Evolutionary conservation across 2,329 filamentous ascomycete species (phyloP).

Genomic region (Trichophaea hybrida): DNA sequence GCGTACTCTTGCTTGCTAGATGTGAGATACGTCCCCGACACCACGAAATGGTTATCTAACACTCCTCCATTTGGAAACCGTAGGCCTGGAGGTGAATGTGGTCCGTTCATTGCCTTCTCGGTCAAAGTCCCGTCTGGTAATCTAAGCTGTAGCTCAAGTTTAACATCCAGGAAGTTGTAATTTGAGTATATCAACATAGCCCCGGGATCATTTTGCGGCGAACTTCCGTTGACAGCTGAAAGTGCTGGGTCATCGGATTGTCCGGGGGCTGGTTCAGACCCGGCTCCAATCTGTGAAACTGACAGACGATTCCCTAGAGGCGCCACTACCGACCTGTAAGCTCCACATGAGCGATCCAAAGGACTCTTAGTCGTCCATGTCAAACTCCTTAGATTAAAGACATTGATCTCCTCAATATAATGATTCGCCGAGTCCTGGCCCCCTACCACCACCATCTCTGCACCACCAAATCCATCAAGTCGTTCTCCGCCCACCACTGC

Average conservation of each 20-base stretch:
- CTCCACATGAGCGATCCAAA: constrained; percentile 83
- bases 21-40: constrained; percentile 92
- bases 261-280: constrained; percentile 3
- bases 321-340: constrained; percentile 88
- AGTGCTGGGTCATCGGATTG: not conserved
- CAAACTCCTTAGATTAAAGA: constrained; percentile 87
- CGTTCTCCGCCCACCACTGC: constrained; percentile 76
- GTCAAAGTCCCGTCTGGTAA: constrained; percentile 67
- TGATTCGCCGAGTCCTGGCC: constrained; percentile 96
- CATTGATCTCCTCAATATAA: constrained; percentile 96
- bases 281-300: constrained; percentile 35
- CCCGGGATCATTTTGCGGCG: constrained; percentile 9
- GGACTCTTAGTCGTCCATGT: constrained; percentile 88
- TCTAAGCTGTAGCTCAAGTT: constrained; percentile 81
- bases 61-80: constrained; percentile 92
- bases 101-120: constrained; percentile 78
- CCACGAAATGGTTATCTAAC: constrained; percentile 90
- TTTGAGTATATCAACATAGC: constrained; percentile 96
- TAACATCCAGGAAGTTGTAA: constrained; percentile 96
- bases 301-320: constrained; percentile 42
- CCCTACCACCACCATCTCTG: constrained; percentile 93
- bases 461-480: constrained; percentile 78
- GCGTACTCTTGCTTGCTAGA: constrained; percentile 98
- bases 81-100: constrained; percentile 76
- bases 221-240: not conserved